A percentile compares a stretch with the other conserved stretches of the same genome.
Evolutionary conservation across 257 asterid genomes (phyloP).

Genomic region (Voacanga thouarsii): DNA sequence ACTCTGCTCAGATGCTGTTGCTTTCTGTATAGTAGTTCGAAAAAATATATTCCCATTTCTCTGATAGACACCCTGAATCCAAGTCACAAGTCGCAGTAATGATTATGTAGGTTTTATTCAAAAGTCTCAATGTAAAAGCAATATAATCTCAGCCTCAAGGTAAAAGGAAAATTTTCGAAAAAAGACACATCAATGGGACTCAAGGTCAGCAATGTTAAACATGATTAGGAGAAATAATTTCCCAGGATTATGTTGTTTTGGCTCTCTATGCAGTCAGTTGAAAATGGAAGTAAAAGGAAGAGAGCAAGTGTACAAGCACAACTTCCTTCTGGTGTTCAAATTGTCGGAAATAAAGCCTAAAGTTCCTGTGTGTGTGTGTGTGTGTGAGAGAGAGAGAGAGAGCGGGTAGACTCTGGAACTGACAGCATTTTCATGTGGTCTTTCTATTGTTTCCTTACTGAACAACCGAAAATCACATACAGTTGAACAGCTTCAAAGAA

Average conservation of each 20-base stretch:
- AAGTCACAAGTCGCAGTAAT: constrained; percentile 7
- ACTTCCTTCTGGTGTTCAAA: neutral
- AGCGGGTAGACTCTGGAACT: neutral
- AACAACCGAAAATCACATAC: neutral
- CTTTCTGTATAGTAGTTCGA: constrained; percentile 61
- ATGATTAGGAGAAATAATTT: neutral
- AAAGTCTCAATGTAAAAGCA: neutral
- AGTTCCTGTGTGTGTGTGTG: neutral
- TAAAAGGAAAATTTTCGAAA: neutral
- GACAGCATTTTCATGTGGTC: neutral
- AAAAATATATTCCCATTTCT: constrained; percentile 69
- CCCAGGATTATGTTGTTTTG: neutral
- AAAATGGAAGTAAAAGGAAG: neutral
- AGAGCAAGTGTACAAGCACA: neutral
- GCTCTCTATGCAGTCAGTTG: neutral
- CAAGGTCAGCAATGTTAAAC: neutral
- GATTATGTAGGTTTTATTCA: neutral
- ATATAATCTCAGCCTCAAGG: neutral
- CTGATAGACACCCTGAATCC: constrained; percentile 61
- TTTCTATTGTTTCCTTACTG: neutral
- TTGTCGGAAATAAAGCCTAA: neutral
- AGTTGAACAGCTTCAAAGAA: neutral
- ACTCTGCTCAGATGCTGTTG: constrained; percentile 69
- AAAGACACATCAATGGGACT: neutral
- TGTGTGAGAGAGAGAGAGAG: neutral